Evolutionary conservation across 1,284 basidiomycete species (phyloP).

Genomic region (Cutaneotrichosporon cutaneum): DNA sequence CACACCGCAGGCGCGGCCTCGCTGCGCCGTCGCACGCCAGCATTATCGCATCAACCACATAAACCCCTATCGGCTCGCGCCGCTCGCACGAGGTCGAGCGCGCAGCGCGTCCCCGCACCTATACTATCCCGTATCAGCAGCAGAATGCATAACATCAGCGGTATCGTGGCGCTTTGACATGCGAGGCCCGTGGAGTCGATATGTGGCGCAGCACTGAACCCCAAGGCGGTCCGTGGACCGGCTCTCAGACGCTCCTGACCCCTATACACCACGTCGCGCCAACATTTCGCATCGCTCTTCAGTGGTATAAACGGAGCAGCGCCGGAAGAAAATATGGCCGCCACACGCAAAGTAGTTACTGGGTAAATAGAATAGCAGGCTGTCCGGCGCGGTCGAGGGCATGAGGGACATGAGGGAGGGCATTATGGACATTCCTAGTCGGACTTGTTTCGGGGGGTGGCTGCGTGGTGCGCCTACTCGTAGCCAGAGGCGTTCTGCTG

Average conservation of each 20-base stretch:
- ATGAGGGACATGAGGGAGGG: conserved; percentile 15
- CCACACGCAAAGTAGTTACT: conserved; percentile 4
- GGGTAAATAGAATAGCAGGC: conserved; percentile 13
- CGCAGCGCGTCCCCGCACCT: background rate
- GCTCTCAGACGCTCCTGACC: background rate
- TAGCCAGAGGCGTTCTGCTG: conserved; percentile 23
- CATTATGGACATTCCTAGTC: conserved; percentile 24
- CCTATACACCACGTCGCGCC: background rate
- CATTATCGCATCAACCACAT: background rate
- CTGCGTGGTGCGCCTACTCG: conserved; percentile 8
- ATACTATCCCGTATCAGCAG: background rate
- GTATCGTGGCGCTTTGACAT: background rate
- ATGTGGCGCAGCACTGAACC: background rate
- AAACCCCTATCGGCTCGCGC: background rate
- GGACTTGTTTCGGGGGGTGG: conserved; percentile 3
- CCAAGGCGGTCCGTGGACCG: background rate
- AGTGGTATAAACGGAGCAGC: conserved; percentile 11
- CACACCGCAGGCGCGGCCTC: background rate
- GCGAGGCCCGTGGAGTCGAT: background rate
- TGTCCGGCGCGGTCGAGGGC: conserved; percentile 12
- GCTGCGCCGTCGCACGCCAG: background rate
- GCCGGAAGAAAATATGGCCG: background rate
- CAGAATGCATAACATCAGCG: conserved; percentile 6
- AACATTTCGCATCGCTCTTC: conserved; percentile 1
- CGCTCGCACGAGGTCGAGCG: background rate